Percentiles rank a stretch among this genome's conserved stretches.
Conservation (phyloP, 768 basidiomycete genomes). For the Xerocomellus intermedius region DNA sequence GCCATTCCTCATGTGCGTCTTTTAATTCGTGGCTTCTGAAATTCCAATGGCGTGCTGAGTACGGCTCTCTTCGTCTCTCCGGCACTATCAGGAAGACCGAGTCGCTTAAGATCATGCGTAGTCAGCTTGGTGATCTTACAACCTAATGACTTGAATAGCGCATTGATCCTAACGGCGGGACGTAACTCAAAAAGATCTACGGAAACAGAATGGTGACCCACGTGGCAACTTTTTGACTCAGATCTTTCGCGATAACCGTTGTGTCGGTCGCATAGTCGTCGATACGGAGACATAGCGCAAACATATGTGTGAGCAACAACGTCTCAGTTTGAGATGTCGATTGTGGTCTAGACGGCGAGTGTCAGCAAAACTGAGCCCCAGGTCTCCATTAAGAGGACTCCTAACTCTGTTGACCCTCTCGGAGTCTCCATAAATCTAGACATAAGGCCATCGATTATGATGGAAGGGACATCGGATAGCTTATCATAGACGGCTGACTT, state of each 20-base stretch:
- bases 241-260: conserved; percentile 65
- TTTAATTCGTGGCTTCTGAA: conserved; percentile 61
- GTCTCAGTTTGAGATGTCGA: conserved; percentile 70
- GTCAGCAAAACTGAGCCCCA: background rate
- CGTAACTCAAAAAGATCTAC: conserved; percentile 1
- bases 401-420: conserved; percentile 64
- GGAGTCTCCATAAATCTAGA: conserved; percentile 78
- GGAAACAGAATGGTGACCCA: conserved; percentile 38
- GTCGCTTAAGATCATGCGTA: conserved; percentile 61
- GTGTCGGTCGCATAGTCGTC: conserved; percentile 78
- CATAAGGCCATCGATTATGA: conserved; percentile 72
- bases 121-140: conserved; percentile 65
- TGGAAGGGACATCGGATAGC: conserved; percentile 55
- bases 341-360: conserved; percentile 34
- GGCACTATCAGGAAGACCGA: conserved; percentile 64
- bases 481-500: conserved; percentile 56
- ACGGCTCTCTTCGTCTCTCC: conserved; percentile 69
- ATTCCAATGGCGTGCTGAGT: conserved; percentile 72
- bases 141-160: conserved; percentile 77
- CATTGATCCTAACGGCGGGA: conserved; percentile 46
- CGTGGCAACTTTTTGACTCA: conserved; percentile 64
- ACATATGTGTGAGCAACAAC: conserved; percentile 72
- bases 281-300: conserved; percentile 75
- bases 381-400: background rate
- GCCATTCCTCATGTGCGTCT: conserved; percentile 27